Evolutionary conservation across 2,329 filamentous ascomycete genomes (phyloP).

Genomic region (Periconia macrospinosa): DNA sequence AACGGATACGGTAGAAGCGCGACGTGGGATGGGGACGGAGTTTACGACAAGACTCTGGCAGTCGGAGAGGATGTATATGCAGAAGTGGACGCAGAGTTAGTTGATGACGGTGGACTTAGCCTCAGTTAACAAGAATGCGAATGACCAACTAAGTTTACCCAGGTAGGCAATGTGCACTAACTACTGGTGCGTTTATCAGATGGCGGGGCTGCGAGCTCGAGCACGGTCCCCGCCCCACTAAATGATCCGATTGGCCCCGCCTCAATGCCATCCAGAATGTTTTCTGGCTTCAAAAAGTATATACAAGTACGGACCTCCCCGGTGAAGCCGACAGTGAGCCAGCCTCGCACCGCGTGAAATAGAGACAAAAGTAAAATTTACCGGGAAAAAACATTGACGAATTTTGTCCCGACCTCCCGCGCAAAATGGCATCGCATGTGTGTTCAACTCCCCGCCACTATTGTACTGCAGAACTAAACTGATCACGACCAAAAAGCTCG

Average conservation of each 20-base stretch:
- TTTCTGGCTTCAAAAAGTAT: slow-evolving; percentile 1
- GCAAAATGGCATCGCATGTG: slow-evolving; percentile 31
- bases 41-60: no score
- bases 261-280: neutral
- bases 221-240: neutral
- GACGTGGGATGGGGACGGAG: no score
- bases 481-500: slow-evolving; percentile 42
- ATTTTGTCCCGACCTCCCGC: neutral
- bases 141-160: no score
- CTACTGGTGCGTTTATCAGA: neutral
- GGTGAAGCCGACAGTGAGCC: no score
- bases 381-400: neutral
- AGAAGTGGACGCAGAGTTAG: neutral
- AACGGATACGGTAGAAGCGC: neutral
- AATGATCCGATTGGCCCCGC: slow-evolving; percentile 2
- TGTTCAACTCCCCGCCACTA: slow-evolving; percentile 1
- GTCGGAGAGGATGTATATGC: neutral
- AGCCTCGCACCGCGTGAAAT: neutral
- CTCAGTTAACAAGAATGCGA: no score
- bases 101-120: neutral
- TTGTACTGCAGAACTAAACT: slow-evolving; percentile 13
- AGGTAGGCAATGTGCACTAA: no score
- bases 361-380: neutral
- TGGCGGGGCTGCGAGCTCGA: neutral
- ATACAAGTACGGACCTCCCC: neutral